phyloP scores from a whole-genome alignment of 169 alveolate species.

The Plasmodium gaboni region DNA sequence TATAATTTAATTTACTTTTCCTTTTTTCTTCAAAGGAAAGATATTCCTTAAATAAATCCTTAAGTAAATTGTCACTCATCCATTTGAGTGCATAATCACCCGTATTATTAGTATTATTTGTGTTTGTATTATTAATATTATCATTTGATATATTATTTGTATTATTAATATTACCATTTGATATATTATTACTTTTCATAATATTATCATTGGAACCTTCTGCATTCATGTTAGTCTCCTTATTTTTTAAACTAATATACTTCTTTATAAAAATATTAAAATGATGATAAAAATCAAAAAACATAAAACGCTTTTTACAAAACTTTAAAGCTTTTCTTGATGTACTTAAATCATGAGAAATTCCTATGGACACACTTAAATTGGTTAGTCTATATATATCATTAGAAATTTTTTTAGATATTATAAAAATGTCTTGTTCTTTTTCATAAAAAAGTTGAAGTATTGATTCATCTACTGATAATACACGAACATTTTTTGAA shows the following conservation, averaged over 20 bases:
- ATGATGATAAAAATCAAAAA: slow-evolving; percentile 72
- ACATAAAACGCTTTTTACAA: slow-evolving; percentile 71
- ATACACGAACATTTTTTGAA: slow-evolving; percentile 53
- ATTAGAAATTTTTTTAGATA: slow-evolving; percentile 39
- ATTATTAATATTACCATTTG: background rate
- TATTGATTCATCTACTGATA: slow-evolving; percentile 61
- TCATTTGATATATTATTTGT: background rate
- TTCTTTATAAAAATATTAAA: slow-evolving; percentile 45
- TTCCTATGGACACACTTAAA: slow-evolving; percentile 58
- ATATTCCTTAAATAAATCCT: slow-evolving; percentile 41
- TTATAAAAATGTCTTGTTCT: slow-evolving; percentile 29
- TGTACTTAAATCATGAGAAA: slow-evolving; percentile 18
- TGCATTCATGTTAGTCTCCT: background rate
- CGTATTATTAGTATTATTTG: background rate
- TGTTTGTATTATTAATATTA: background rate
- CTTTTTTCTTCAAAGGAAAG: slow-evolving; percentile 29
- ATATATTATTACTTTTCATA: background rate
- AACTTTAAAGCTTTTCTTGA: slow-evolving; percentile 50
- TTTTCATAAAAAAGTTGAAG: slow-evolving; percentile 64
- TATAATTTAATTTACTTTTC: background rate
- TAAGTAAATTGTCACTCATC: background rate
- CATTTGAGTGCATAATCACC: background rate
- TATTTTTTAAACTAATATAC: background rate
- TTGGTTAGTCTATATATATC: slow-evolving; percentile 61
- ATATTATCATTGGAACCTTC: background rate